Evolutionary conservation across 2,329 filamentous ascomycete genomes (phyloP).

Genomic region (Paecilomyces sp.): DNA sequence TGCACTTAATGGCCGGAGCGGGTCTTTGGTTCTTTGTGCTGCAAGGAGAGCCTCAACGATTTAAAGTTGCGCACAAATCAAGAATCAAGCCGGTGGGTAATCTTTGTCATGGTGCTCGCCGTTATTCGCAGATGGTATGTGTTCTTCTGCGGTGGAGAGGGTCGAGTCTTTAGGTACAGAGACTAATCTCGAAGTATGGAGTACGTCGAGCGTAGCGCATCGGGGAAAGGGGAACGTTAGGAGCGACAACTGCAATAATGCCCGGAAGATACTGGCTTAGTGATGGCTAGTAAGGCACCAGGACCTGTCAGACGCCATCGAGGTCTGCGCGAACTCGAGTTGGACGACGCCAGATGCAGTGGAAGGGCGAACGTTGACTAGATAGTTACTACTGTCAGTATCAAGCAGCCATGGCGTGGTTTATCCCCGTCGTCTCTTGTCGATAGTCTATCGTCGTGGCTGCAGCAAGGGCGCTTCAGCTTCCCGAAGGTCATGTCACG

Average conservation of each 20-base stretch:
- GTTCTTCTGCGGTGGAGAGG: too few relatives aligned
- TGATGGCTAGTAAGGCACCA: neutral
- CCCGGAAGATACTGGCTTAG: neutral
- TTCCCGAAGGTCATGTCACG: neutral
- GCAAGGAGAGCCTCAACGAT: neutral
- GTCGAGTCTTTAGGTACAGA: too few relatives aligned
- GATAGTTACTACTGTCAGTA: too few relatives aligned
- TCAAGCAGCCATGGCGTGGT: neutral
- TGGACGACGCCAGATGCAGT: neutral
- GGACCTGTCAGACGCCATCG: neutral
- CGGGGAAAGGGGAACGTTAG: too few relatives aligned
- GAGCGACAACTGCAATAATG: neutral
- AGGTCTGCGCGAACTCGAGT: neutral
- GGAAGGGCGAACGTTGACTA: neutral
- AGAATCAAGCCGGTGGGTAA: neutral
- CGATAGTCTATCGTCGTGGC: neutral
- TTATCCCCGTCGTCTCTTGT: neutral
- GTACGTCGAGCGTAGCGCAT: too few relatives aligned
- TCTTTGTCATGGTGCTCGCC: neutral
- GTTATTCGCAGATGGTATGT: neutral
- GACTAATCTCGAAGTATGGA: too few relatives aligned
- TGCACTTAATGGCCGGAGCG: neutral
- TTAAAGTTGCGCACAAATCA: neutral
- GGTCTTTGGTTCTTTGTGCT: neutral
- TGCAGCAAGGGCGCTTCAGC: neutral